Conservation (phyloP, 2,329 filamentous ascomycete genomes). For the Clarireedia hainanense region DNA sequence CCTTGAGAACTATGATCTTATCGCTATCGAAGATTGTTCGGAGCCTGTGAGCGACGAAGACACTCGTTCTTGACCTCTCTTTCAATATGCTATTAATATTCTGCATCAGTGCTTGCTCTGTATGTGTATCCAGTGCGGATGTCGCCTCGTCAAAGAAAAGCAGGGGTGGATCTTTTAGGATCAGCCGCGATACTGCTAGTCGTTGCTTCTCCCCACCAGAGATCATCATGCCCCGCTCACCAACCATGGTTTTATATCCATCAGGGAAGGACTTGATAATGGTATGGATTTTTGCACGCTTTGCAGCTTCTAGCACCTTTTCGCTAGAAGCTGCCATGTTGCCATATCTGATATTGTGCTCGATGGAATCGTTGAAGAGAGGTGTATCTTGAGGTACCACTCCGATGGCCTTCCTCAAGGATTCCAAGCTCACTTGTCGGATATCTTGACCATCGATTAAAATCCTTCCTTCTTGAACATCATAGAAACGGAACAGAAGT, state of each 20-base stretch:
- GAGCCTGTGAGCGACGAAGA: conserved; percentile 89
- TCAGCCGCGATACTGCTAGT: conserved; percentile 71
- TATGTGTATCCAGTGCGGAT: conserved; percentile 85
- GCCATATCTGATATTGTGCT: conserved; percentile 93
- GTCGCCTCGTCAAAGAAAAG: conserved; percentile 96
- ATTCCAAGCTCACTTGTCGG: conserved; percentile 72
- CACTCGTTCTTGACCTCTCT: conserved; percentile 81
- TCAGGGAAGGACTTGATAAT: conserved; percentile 73
- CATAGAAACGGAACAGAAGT: conserved; percentile 90
- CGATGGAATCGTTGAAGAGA: conserved; percentile 92
- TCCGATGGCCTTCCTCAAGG: conserved; percentile 76
- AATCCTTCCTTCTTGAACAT: conserved; percentile 77
- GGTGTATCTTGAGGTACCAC: conserved; percentile 97
- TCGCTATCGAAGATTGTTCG: conserved; percentile 92
- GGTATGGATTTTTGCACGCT: conserved; percentile 77
- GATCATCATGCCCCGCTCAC: conserved; percentile 94
- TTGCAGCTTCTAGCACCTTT: conserved; percentile 68
- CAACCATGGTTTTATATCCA: conserved; percentile 86
- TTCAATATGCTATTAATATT: conserved; percentile 91
- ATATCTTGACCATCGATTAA: conserved; percentile 91
- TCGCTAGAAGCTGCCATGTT: conserved; percentile 68
- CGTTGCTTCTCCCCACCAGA: conserved; percentile 92
- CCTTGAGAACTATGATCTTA: conserved; percentile 82
- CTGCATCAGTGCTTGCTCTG: conserved; percentile 79
- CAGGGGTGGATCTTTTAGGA: conserved; percentile 83